Conservation (phyloP, 129 eudicot genomes). For the Chrysanthemum lavandulifolium region DNA sequence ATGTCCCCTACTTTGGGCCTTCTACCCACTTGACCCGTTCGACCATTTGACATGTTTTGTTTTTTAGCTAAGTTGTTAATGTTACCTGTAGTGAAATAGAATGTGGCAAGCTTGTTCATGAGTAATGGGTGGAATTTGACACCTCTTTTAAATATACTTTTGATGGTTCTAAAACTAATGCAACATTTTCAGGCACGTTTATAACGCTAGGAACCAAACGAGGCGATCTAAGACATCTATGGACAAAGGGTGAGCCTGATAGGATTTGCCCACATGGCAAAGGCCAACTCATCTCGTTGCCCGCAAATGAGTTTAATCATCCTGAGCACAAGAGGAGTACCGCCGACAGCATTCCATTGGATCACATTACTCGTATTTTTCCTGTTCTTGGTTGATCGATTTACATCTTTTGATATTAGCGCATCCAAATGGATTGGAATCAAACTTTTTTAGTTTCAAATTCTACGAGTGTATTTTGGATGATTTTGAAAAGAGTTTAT, state of each 20-base stretch:
- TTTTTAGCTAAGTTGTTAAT: too few species aligned
- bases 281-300: constrained; percentile 61
- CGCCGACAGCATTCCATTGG: constrained; percentile 73
- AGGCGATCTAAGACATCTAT: constrained; percentile 74
- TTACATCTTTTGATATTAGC: constrained; percentile 1
- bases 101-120: too few species aligned
- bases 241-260: constrained; percentile 82
- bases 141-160: background rate
- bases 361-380: constrained; percentile 70
- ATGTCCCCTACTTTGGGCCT: too few species aligned
- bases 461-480: background rate
- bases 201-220: constrained; percentile 61
- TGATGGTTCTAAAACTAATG: constrained; percentile 2
- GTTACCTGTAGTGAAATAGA: too few species aligned
- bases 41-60: too few species aligned
- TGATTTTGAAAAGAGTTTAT: background rate
- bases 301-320: constrained; percentile 69
- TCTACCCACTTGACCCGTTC: too few species aligned
- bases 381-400: constrained; percentile 72
- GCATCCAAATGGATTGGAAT: background rate
- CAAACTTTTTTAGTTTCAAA: background rate
- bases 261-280: constrained; percentile 78
- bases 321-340: constrained; percentile 72
- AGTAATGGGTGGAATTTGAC: too few species aligned
- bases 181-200: constrained; percentile 60